phyloP scores from a whole-genome alignment of 1,284 basidiomycete genomes.

The Rhizopogon parksii region DNA sequence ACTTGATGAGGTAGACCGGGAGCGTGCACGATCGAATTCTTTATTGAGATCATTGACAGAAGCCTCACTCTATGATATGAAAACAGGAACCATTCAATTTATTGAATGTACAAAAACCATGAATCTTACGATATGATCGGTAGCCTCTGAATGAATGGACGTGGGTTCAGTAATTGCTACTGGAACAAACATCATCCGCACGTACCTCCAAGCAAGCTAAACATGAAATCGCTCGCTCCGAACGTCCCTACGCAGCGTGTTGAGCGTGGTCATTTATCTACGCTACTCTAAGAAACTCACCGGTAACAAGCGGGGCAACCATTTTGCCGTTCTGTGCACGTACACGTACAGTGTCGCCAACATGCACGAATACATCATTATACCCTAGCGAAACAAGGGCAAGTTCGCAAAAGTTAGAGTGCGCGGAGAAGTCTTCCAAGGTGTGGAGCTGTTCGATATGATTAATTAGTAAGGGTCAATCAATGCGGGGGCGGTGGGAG shows the following conservation, averaged over 20 bases:
- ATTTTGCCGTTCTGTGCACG: slow-evolving; percentile 70
- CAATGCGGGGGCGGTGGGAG: neutral
- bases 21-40: slow-evolving; percentile 66
- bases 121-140: slow-evolving; percentile 58
- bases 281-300: slow-evolving; percentile 27
- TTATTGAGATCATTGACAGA: slow-evolving; percentile 86
- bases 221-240: slow-evolving; percentile 81
- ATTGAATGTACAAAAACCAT: neutral
- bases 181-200: neutral
- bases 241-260: slow-evolving; percentile 55
- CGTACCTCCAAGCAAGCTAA: slow-evolving; percentile 64
- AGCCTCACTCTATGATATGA: slow-evolving; percentile 41
- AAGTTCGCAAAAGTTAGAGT: slow-evolving; percentile 86
- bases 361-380: slow-evolving; percentile 79
- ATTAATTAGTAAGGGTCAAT: neutral
- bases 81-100: neutral
- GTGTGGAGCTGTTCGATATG: slow-evolving; percentile 59
- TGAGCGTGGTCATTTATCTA: neutral
- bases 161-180: too few relatives aligned
- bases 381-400: slow-evolving; percentile 72
- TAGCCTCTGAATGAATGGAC: slow-evolving; percentile 44
- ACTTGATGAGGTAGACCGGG: slow-evolving; percentile 39
- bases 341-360: slow-evolving; percentile 76
- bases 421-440: slow-evolving; percentile 82
- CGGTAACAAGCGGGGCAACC: slow-evolving; percentile 83